Evolutionary conservation across 805 yeast species (phyloP), one percentile per base, ranked within the genome.

Genomic region (Candida koratica): DNA sequence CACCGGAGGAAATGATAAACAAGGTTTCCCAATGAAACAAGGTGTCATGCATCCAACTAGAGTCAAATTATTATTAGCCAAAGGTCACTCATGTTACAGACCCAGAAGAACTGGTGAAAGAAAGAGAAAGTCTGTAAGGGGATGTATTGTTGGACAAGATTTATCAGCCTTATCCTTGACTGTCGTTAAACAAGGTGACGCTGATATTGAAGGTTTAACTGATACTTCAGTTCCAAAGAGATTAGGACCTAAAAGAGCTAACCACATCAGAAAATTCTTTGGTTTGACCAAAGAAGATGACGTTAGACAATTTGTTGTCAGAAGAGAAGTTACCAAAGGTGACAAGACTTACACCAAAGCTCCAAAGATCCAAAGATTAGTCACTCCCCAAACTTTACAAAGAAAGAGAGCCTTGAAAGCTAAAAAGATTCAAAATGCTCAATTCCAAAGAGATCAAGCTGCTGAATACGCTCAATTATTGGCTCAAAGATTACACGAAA

Each of bases 1-100:
- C 72, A 75, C 97, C 61, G 98, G 98, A 69, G 98, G 98, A 83
- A 93, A 93, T 84, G 98, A 93, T 79, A 93, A 93, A 79, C 98
- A 93, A 80, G 98, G 98, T 79, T 93, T 93, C 96, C 97, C 98
- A 77, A 93, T 94, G 98, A 93, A 89, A 77, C 98, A 94, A 77
- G 98, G 98, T 84, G 98, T 93, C 54, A 77, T 93, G 81, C 93
- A 87, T 79, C 97, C 98, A 75, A 88, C 94, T 82, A 94, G 98
- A 83, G 97, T 93, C 61, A 88, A 85, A 71, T 81, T 93, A 62
- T 81, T 93, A 68, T 79, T 93, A 67, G 71, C 95, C 58, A 81
- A 87, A 75, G 96, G 90, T 64, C 83, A 77, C 78, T 86, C 97
- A 60, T 90, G 97, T 81, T 93, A 93, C 95, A 90, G 98, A 81